Evolutionary conservation across 306 rosid genomes (phyloP).

Genomic region (Lablab purpureus): DNA sequence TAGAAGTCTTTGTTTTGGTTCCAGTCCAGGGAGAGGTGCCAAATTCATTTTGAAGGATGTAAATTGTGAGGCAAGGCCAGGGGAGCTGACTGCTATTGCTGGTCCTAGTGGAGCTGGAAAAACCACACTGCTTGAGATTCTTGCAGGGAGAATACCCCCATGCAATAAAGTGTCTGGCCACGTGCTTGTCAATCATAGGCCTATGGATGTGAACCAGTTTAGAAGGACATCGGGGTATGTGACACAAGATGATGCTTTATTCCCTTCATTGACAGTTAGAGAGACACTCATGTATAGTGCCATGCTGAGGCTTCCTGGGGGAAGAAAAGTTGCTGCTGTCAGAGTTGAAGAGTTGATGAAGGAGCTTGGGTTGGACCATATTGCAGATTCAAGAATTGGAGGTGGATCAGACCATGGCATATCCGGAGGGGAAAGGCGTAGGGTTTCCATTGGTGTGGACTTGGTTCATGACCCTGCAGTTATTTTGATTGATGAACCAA

Average conservation of each 20-base stretch:
- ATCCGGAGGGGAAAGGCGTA: slow-evolving; percentile 88
- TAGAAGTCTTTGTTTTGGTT: slow-evolving; percentile 58
- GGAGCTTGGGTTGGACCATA: slow-evolving; percentile 80
- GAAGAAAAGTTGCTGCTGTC: slow-evolving; percentile 57
- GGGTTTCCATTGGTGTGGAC: slow-evolving; percentile 96
- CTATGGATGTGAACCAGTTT: slow-evolving; percentile 60
- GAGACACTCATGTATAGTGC: slow-evolving; percentile 94
- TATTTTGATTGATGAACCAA: slow-evolving; percentile 91
- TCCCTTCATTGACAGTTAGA: slow-evolving; percentile 83
- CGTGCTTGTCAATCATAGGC: slow-evolving; percentile 71
- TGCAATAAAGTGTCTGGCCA: slow-evolving; percentile 67
- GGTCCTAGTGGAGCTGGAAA: slow-evolving; percentile 99
- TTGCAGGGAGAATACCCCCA: slow-evolving; percentile 72
- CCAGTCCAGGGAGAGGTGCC: slow-evolving; percentile 46
- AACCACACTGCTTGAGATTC: slow-evolving; percentile 90
- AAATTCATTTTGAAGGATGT: slow-evolving; percentile 79
- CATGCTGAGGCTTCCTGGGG: slow-evolving; percentile 75
- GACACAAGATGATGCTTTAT: slow-evolving; percentile 87
- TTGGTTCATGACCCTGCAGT: slow-evolving; percentile 92
- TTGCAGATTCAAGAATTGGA: slow-evolving; percentile 79
- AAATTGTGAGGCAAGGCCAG: slow-evolving; percentile 82
- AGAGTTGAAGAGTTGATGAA: slow-evolving; percentile 78
- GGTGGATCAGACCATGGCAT: slow-evolving; percentile 70
- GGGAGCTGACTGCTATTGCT: slow-evolving; percentile 85
- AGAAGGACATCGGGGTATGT: slow-evolving; percentile 77